Percentiles rank a stretch among this genome's conserved stretches.
Evolutionary conservation across 345 rosid species (phyloP).

Genomic region (Rhizophora mangle): DNA sequence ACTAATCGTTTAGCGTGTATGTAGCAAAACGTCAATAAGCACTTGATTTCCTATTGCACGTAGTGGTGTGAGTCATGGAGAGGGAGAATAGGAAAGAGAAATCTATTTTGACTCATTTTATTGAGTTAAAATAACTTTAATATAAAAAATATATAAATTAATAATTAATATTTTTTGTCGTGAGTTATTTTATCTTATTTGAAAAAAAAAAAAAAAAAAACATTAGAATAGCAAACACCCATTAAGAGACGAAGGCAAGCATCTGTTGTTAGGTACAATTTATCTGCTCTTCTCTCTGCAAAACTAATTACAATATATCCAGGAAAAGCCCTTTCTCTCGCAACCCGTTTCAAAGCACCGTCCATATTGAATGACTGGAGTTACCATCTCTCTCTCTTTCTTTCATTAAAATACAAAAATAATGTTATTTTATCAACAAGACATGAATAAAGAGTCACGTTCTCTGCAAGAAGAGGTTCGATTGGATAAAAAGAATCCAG

Average conservation of each 20-base stretch:
- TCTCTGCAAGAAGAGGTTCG: conserved; percentile 44
- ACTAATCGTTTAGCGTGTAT: no score
- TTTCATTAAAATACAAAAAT: conserved; percentile 1
- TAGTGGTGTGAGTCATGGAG: no score
- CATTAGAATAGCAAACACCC: background rate
- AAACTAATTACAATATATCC: conserved; percentile 16
- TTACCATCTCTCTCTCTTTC: background rate
- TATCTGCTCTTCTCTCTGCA: conserved; percentile 25
- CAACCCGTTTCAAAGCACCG: conserved; percentile 22
- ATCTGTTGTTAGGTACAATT: conserved; percentile 11
- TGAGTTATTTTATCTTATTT: background rate
- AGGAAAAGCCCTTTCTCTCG: conserved; percentile 3
- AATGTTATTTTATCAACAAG: conserved; percentile 10
- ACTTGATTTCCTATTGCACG: no score
- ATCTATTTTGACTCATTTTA: no score
- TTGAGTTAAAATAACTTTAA: no score
- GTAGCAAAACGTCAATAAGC: no score
- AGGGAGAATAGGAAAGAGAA: no score
- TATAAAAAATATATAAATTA: no score
- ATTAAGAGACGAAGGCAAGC: background rate
- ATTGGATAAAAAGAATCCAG: conserved; percentile 49
- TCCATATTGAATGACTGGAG: conserved; percentile 18
- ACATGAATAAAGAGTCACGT: conserved; percentile 42
- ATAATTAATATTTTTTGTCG: no score
- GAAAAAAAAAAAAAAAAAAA: background rate